phyloP scores from a whole-genome alignment of 345 rosid genomes.

The Murraya paniculata region DNA sequence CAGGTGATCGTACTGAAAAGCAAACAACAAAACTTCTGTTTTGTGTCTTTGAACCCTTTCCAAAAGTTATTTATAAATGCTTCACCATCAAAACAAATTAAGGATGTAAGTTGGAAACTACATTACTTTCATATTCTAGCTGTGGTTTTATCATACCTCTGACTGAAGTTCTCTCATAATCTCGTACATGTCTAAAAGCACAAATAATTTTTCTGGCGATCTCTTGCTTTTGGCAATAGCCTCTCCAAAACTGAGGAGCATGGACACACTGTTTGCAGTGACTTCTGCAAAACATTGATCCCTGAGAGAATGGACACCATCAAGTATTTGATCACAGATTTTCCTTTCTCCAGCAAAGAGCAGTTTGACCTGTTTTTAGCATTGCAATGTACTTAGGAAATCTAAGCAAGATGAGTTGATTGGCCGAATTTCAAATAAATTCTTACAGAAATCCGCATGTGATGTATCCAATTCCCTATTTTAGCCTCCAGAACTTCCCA shows the following conservation, averaged over 20 bases:
- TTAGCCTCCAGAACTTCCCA: constrained; percentile 99
- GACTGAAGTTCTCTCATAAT: constrained; percentile 92
- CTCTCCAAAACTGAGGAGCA: constrained; percentile 94
- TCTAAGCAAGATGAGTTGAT: neutral
- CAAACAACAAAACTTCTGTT: neutral
- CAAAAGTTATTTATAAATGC: neutral
- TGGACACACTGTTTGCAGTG: constrained; percentile 67
- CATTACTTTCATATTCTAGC: constrained; percentile 6
- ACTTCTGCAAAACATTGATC: constrained; percentile 92
- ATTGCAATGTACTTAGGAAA: constrained; percentile 11
- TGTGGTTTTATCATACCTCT: constrained; percentile 53
- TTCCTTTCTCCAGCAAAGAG: constrained; percentile 87
- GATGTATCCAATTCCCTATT: constrained; percentile 96
- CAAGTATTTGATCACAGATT: constrained; percentile 81
- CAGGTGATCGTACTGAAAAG: neutral
- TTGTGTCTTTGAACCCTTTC: neutral
- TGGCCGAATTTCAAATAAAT: constrained; percentile 16
- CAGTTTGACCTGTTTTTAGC: constrained; percentile 72
- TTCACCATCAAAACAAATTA: neutral
- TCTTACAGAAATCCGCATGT: constrained; percentile 88
- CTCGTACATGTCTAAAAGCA: constrained; percentile 95
- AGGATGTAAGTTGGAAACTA: neutral
- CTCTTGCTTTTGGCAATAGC: constrained; percentile 97
- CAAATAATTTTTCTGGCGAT: constrained; percentile 93
- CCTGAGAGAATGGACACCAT: constrained; percentile 64